A percentile compares a stretch with the other conserved stretches of the same genome.
These are phyloP conservation scores for Dioscorea alata DNA, from an alignment of 106 monocot species.

Conservation along the genomic window DNA sequence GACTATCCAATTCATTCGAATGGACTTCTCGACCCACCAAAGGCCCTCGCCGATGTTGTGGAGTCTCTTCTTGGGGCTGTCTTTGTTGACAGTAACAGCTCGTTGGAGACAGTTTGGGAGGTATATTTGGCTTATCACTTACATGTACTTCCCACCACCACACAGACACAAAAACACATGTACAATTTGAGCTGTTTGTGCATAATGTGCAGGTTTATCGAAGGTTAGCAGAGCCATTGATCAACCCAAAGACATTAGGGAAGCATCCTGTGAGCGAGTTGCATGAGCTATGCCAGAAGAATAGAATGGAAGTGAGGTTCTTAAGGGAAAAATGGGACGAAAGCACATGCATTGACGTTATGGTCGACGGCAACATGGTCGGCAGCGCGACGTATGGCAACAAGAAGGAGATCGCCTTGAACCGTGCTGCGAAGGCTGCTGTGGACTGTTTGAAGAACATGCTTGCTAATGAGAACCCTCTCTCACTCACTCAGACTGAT, in stretches of 20 bases:
- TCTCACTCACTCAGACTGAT: neutral
- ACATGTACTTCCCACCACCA: too few species aligned
- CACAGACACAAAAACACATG: too few species aligned
- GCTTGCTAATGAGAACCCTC: neutral
- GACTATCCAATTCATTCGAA: conserved; percentile 48
- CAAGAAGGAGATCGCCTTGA: conserved; percentile 45
- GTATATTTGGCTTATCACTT: neutral
- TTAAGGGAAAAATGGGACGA: conserved; percentile 18
- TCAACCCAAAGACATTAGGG: conserved; percentile 22
- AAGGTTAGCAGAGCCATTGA: conserved; percentile 41
- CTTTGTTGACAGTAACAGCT: conserved; percentile 32
- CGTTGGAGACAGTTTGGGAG: conserved; percentile 30
- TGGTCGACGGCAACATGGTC: conserved; percentile 24
- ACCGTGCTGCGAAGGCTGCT: conserved; percentile 53
- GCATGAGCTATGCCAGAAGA: conserved; percentile 50
- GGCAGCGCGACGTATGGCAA: conserved; percentile 29
- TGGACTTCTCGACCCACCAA: conserved; percentile 47
- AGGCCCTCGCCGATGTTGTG: conserved; percentile 38
- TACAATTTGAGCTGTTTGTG: neutral
- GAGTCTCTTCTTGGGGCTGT: conserved; percentile 51
- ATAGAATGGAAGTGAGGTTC: conserved; percentile 11
- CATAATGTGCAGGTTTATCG: conserved; percentile 23
- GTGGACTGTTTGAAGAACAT: conserved; percentile 21
- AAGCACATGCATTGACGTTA: conserved; percentile 20
- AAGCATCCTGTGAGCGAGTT: conserved; percentile 44